Base-by-base conservation (phyloP, 768 basidiomycete species). In the Rhizopogon salebrosus region DNA sequence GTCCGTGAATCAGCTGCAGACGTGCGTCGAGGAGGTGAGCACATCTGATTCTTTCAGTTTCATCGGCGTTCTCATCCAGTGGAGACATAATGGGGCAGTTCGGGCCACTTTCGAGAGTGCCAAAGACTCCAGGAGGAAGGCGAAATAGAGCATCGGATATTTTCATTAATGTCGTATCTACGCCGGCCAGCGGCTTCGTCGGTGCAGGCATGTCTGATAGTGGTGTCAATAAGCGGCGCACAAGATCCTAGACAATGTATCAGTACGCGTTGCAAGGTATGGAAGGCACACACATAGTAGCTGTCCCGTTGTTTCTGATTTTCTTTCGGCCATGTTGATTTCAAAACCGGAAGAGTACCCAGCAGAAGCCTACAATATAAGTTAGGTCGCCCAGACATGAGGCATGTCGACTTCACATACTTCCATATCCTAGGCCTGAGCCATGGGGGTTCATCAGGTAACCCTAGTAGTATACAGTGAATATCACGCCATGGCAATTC, bases 391-490 rank as follows among this genome's bases (percentile, higher is more conserved):
- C 53, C n/a, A 40, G 26, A 26, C 41, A 53, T 51, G 27, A 13
- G 31, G 14, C 52, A 40, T 22, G 10, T 43, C 20, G 20, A 18
- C 36, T 22, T 31, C 27, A 70, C 83, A 64, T 56, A 87, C 89
- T 80, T 87, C 89, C 89, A 91, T 60, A 87, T 74, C 39, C 85
- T 76, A 26, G 88, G 85, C 38, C 89, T 78, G 57, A 90, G 72
- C 86, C 87, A 90, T 4, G 76, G 69, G 39, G 89, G 89, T 59
- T 85, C 76, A 58, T 87, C 80, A 45, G 88, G 85, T 41, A 90
- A 78, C 53, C 88, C 88, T 90, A 55, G 27, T 16, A 14, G 10
- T 22, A 34, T 22, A 9, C 20, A 18, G 22, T 16, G 3, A 31
- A 46, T 34, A 34, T 34, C 14, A 11, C 3, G 22, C 9, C 14